Conservation (phyloP, 768 basidiomycete species). For the Royoungia palumana region DNA sequence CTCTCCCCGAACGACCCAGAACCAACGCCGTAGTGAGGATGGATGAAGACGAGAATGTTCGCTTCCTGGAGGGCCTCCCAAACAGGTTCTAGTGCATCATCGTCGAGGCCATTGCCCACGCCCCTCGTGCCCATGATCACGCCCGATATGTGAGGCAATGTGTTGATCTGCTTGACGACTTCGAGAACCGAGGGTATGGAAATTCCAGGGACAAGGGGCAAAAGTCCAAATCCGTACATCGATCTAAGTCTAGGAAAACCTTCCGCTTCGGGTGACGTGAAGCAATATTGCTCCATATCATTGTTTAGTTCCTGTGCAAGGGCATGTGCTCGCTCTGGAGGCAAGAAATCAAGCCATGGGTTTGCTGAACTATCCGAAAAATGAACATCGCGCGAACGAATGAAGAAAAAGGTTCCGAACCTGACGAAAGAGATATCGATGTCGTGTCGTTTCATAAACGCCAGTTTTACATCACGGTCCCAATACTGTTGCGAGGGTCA, state of each 20-base stretch:
- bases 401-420: constrained; percentile 33
- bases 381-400: constrained; percentile 14
- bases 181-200: constrained; percentile 54
- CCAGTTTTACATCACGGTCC: constrained; percentile 73
- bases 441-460: constrained; percentile 81
- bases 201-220: constrained; percentile 75
- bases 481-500: constrained; percentile 51
- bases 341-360: constrained; percentile 88
- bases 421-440: constrained; percentile 80
- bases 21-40: constrained; percentile 84
- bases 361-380: constrained; percentile 66
- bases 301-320: constrained; percentile 71
- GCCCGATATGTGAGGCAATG: constrained; percentile 63
- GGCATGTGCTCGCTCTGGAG: constrained; percentile 58
- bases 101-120: constrained; percentile 77
- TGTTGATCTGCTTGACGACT: constrained; percentile 61
- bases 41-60: constrained; percentile 75
- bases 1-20: constrained; percentile 69
- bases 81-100: constrained; percentile 70
- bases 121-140: constrained; percentile 83
- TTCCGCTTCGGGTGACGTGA: constrained; percentile 48
- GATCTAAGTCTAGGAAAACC: constrained; percentile 47
- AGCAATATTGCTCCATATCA: constrained; percentile 78
- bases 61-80: constrained; percentile 75
- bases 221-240: constrained; percentile 79